Conservation (phyloP, 148 eudicot genomes). For the Oxyria digyna region DNA sequence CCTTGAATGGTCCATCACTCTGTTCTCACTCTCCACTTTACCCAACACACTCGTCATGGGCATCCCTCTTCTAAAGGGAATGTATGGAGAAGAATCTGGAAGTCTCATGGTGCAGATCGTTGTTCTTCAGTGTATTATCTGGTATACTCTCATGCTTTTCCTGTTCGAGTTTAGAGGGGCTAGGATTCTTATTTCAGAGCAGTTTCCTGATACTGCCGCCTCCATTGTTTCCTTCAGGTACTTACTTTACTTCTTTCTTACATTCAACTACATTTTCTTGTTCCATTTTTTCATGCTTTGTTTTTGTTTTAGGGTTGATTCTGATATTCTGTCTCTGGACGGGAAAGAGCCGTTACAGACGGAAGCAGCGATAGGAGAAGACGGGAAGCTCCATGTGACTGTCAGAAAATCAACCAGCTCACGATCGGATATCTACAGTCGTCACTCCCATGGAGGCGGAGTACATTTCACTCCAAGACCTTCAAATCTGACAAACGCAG, state of each 20-base stretch:
- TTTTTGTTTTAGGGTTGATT: constrained; percentile 31
- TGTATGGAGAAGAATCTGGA: constrained; percentile 67
- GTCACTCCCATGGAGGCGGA: constrained; percentile 48
- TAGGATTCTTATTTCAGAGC: constrained; percentile 47
- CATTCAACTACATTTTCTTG: too few relatives aligned
- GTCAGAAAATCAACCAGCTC: constrained; percentile 66
- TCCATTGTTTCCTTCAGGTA: constrained; percentile 40
- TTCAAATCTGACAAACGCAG: constrained; percentile 63
- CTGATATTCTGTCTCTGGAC: constrained; percentile 56
- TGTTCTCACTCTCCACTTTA: constrained; percentile 59
- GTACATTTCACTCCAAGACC: constrained; percentile 46
- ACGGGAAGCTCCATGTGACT: constrained; percentile 69
- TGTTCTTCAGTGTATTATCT: constrained; percentile 64
- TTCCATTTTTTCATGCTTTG: background rate
- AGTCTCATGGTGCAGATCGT: constrained; percentile 74
- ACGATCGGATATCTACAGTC: constrained; percentile 46
- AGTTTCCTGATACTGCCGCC: constrained; percentile 64
- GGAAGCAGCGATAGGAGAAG: constrained; percentile 54
- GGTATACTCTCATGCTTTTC: constrained; percentile 76
- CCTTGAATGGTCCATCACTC: constrained; percentile 70
- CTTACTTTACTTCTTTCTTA: too few relatives aligned
- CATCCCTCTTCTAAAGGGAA: constrained; percentile 62
- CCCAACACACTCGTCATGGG: constrained; percentile 94
- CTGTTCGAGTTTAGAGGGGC: constrained; percentile 82
- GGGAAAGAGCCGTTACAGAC: constrained; percentile 61